These are phyloP conservation scores for Pseudofabraea citricarpa DNA, from an alignment of 2,329 filamentous ascomycete genomes.

Conservation along the genomic window DNA sequence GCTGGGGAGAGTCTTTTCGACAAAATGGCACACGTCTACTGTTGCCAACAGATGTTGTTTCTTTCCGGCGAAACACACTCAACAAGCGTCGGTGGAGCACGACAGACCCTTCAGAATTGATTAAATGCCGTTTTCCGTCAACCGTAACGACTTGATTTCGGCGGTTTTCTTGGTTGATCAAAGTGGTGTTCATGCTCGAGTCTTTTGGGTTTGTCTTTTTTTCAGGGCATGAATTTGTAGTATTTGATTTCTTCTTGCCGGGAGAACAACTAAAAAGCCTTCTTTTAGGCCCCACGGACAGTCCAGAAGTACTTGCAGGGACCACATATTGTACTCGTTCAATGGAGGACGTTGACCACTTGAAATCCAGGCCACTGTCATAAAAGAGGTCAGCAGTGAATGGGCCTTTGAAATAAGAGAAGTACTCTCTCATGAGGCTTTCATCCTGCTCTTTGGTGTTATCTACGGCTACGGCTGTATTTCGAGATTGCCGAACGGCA, in stretches of 20 bases:
- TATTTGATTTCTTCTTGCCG: neutral
- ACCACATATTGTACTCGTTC: too few relatives aligned
- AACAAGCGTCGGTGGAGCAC: too few relatives aligned
- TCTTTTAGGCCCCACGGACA: too few relatives aligned
- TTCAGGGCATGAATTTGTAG: neutral
- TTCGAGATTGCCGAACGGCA: neutral
- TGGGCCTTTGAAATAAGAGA: conserved; percentile 27
- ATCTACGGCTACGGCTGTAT: neutral
- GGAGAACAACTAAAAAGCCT: neutral
- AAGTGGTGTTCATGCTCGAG: neutral
- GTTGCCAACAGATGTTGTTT: neutral
- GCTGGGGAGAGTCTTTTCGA: neutral
- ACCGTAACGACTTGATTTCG: conserved; percentile 1
- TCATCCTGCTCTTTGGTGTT: neutral
- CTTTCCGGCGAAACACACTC: neutral
- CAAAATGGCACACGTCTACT: neutral
- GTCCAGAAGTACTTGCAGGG: too few relatives aligned
- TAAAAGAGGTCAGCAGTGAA: conserved; percentile 42
- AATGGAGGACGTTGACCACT: conserved; percentile 21
- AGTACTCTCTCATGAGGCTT: neutral
- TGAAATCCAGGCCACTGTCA: conserved; percentile 39
- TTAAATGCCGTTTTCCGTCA: neutral
- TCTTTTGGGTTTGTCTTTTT: too few relatives aligned
- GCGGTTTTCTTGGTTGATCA: neutral
- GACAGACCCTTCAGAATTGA: too few relatives aligned